Conservation (phyloP, 139 green algal genomes). For the Auxenochlorella pyrenoidosa region DNA sequence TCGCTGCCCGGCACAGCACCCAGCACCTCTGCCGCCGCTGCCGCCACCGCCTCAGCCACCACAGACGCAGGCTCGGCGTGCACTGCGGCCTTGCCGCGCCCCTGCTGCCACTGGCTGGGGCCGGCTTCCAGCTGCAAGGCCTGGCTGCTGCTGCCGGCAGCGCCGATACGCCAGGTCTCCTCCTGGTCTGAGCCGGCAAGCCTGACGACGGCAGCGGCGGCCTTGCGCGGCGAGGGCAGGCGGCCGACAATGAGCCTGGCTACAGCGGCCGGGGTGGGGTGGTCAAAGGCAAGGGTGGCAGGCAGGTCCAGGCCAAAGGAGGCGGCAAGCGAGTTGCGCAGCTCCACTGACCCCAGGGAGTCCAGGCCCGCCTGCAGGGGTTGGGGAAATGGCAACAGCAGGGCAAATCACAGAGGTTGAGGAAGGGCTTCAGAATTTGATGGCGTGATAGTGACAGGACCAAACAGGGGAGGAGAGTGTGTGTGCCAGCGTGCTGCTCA, state of each 20-base stretch:
- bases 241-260: neutral
- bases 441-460: no score
- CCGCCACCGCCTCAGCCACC: neutral
- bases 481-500: no score
- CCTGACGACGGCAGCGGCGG: neutral
- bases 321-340: slow-evolving; percentile 41
- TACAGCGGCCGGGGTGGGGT: slow-evolving; percentile 62
- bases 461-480: no score
- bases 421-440: neutral
- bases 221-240: neutral
- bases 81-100: neutral
- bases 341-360: slow-evolving; percentile 63
- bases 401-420: neutral
- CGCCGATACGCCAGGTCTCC: no score
- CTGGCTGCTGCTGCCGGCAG: no score
- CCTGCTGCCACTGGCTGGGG: neutral
- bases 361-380: slow-evolving; percentile 70
- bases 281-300: slow-evolving; percentile 64
- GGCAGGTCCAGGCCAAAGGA: slow-evolving; percentile 45
- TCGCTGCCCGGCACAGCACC: slow-evolving; percentile 36
- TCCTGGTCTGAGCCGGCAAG: no score
- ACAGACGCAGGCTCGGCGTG: neutral
- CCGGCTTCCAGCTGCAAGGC: neutral
- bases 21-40: slow-evolving; percentile 18
- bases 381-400: neutral